Percentiles rank a stretch among this genome's conserved stretches.
phyloP scores from a whole-genome alignment of 148 eudicot species.

The Camellia japonica region DNA sequence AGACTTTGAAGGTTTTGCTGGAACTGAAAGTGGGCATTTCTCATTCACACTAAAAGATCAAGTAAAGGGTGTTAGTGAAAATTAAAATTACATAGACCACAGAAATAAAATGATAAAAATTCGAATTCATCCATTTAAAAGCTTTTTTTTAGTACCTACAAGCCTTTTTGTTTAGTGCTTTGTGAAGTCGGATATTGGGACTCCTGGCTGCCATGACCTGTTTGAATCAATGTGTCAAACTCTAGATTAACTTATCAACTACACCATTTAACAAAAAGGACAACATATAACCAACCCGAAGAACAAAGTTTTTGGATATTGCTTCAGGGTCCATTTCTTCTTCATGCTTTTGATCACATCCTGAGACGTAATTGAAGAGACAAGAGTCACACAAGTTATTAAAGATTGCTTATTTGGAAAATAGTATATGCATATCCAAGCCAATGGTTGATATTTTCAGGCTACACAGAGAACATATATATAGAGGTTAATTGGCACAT shows the following conservation, averaged over 20 bases:
- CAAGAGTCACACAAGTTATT: neutral
- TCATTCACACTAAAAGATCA: conserved; percentile 34
- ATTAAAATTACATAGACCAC: neutral
- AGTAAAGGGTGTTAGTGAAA: neutral
- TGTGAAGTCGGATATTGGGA: conserved; percentile 65
- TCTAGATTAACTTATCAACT: neutral
- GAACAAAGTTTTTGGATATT: conserved; percentile 74
- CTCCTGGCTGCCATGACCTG: conserved; percentile 99
- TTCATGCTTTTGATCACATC: conserved; percentile 87
- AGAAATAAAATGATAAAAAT: neutral
- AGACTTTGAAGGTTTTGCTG: conserved; percentile 72
- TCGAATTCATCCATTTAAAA: neutral
- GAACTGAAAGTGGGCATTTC: conserved; percentile 80
- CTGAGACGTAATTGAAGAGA: conserved; percentile 30
- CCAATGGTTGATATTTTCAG: neutral
- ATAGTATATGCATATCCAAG: neutral
- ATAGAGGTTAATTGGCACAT: neutral
- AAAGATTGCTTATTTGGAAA: no score
- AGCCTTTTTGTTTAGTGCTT: conserved; percentile 48
- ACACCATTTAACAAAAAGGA: neutral
- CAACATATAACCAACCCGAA: conserved; percentile 47
- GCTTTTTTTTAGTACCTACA: conserved; percentile 22
- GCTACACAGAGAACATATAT: neutral
- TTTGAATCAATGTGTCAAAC: neutral
- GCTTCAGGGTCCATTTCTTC: conserved; percentile 77